These are phyloP conservation scores for Tetrapisispora nanseiensis DNA, from an alignment of 805 yeast species.

Conservation along the genomic window DNA sequence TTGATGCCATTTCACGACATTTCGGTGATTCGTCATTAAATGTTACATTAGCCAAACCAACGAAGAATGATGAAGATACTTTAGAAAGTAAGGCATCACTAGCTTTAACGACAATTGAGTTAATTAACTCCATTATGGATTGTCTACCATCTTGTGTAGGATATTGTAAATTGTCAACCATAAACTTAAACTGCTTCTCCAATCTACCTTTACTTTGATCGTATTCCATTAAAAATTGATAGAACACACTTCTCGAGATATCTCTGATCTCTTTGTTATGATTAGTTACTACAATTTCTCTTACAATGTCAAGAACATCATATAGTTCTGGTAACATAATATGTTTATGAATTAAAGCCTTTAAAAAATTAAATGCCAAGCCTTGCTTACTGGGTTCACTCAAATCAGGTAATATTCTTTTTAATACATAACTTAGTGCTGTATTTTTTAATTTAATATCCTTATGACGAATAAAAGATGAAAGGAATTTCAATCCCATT, in stretches of 20 bases:
- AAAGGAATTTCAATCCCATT: constrained; percentile 61
- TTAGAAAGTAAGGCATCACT: constrained; percentile 48
- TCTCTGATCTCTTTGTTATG: constrained; percentile 76
- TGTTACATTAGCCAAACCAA: constrained; percentile 67
- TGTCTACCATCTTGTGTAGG: constrained; percentile 81
- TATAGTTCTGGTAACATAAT: constrained; percentile 79
- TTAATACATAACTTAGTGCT: constrained; percentile 64
- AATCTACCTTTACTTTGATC: constrained; percentile 85
- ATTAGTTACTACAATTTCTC: constrained; percentile 81
- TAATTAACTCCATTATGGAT: constrained; percentile 82
- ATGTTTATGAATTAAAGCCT: constrained; percentile 65
- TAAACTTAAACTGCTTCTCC: constrained; percentile 70
- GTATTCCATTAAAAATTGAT: constrained; percentile 82
- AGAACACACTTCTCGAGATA: constrained; percentile 72
- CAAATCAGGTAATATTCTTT: constrained; percentile 71
- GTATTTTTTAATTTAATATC: constrained; percentile 57
- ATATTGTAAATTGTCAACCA: constrained; percentile 73
- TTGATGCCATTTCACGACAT: constrained; percentile 77
- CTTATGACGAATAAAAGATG: constrained; percentile 62
- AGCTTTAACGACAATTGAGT: constrained; percentile 57
- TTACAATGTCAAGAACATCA: constrained; percentile 72
- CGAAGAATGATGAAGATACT: constrained; percentile 67
- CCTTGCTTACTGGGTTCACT: constrained; percentile 87
- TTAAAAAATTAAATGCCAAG: constrained; percentile 73
- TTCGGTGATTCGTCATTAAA: constrained; percentile 67